Evolutionary conservation across 306 rosid genomes (phyloP).

Genomic region (Myrica gale): DNA sequence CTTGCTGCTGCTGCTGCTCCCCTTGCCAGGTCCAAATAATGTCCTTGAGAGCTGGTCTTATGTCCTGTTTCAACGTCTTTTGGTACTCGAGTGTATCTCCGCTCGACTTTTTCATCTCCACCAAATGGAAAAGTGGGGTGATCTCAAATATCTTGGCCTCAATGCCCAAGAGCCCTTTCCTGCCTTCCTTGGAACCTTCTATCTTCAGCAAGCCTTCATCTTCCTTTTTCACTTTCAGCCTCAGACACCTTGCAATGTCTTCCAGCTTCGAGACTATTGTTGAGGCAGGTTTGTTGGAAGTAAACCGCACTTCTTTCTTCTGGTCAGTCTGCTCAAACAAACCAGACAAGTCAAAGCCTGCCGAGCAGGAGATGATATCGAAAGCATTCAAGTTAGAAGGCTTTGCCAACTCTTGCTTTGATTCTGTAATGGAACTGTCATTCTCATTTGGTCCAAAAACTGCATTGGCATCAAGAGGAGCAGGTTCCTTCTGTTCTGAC

Average conservation of each 20-base stretch:
- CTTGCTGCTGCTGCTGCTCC: constrained; percentile 39
- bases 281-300: constrained; percentile 61
- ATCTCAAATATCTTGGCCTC: constrained; percentile 85
- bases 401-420: constrained; percentile 50
- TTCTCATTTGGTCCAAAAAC: constrained; percentile 44
- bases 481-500: constrained; percentile 30
- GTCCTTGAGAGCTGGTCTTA: constrained; percentile 87
- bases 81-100: constrained; percentile 86
- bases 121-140: constrained; percentile 64
- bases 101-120: constrained; percentile 66
- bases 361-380: constrained; percentile 83
- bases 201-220: constrained; percentile 73
- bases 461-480: constrained; percentile 47
- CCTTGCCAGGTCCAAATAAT: constrained; percentile 93
- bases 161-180: constrained; percentile 70
- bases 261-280: constrained; percentile 72
- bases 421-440: constrained; percentile 32
- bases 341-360: constrained; percentile 93
- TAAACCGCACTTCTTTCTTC: constrained; percentile 68
- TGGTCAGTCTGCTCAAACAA: constrained; percentile 57
- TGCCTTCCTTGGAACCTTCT: constrained; percentile 70
- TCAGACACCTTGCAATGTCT: constrained; percentile 60
- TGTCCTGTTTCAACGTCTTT: constrained; percentile 57
- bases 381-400: constrained; percentile 76
- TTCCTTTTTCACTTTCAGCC: constrained; percentile 63